Percentiles rank a stretch among this genome's conserved stretches.
Conservation (phyloP, 768 basidiomycete species). For the Trametes cubensis region DNA sequence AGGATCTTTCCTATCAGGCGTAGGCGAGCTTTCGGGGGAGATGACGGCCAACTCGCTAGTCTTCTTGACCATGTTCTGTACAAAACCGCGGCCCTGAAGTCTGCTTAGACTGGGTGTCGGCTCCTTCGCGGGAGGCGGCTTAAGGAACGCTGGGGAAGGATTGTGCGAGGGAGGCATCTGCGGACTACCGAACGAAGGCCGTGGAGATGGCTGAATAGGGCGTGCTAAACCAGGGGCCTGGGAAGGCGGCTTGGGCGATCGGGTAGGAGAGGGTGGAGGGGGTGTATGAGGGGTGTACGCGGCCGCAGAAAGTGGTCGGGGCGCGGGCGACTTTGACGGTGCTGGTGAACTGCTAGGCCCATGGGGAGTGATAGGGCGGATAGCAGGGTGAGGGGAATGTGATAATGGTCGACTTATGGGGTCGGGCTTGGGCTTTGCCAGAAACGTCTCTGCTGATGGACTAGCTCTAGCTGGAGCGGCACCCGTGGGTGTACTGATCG, state of each 20-base stretch:
- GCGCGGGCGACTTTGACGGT: constrained; percentile 19
- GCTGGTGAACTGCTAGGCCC: constrained; percentile 4
- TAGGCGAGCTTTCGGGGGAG: constrained; percentile 37
- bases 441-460: constrained; percentile 2
- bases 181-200: constrained; percentile 46
- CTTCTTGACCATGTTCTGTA: constrained; percentile 78
- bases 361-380: constrained; percentile 17
- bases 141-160: constrained; percentile 63
- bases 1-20: constrained; percentile 39
- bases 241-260: constrained; percentile 30
- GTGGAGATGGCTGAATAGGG: constrained; percentile 54
- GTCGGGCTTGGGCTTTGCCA: constrained; percentile 12
- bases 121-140: constrained; percentile 61
- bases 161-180: constrained; percentile 47
- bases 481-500: constrained; percentile 50
- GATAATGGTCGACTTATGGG: constrained; percentile 11
- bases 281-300: constrained; percentile 26
- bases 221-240: constrained; percentile 47
- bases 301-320: constrained; percentile 18
- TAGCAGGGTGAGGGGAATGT: constrained; percentile 13
- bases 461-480: constrained; percentile 8
- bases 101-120: constrained; percentile 81
- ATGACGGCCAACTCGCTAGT: constrained; percentile 53
- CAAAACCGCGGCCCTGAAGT: constrained; percentile 83
- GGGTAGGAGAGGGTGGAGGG: constrained; percentile 25